Evolutionary conservation across 2,329 filamentous ascomycete genomes (phyloP).

Genomic region (Ceratocystiopsis brevicomis): DNA sequence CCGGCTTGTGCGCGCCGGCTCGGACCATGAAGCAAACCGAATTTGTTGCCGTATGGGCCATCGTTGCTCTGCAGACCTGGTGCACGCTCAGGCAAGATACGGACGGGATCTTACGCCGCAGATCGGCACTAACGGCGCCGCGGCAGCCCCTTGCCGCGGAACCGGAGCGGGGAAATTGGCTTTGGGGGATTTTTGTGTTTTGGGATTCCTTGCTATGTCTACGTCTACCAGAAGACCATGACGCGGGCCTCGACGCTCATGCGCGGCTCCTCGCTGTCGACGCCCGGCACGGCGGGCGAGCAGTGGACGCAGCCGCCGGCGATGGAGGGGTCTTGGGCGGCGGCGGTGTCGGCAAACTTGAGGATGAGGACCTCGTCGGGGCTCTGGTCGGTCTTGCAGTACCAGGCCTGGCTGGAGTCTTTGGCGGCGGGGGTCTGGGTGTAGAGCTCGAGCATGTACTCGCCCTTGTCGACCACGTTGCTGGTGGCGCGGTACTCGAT

Average conservation of each 20-base stretch:
- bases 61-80: too few species aligned
- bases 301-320: conserved; percentile 1
- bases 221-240: not conserved
- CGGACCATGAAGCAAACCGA: too few species aligned
- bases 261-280: not conserved
- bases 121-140: too few species aligned
- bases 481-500: conserved; percentile 3
- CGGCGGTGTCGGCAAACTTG: conserved; percentile 3
- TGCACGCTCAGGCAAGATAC: too few species aligned
- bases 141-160: too few species aligned
- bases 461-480: conserved; percentile 1
- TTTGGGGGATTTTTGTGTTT: too few species aligned
- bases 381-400: conserved; percentile 2
- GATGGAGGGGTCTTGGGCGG: not conserved
- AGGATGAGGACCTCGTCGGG: conserved; percentile 1
- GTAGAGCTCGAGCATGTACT: conserved; percentile 3
- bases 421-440: not conserved
- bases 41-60: too few species aligned
- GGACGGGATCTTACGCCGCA: too few species aligned
- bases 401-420: conserved; percentile 1
- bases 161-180: too few species aligned
- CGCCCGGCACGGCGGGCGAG: not conserved
- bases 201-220: not conserved
- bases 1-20: too few species aligned
- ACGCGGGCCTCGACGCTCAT: conserved; percentile 2